Base-by-base conservation (phyloP, 1,139 yeast species). In the Yamadazyma pseudoaaseri region DNA sequence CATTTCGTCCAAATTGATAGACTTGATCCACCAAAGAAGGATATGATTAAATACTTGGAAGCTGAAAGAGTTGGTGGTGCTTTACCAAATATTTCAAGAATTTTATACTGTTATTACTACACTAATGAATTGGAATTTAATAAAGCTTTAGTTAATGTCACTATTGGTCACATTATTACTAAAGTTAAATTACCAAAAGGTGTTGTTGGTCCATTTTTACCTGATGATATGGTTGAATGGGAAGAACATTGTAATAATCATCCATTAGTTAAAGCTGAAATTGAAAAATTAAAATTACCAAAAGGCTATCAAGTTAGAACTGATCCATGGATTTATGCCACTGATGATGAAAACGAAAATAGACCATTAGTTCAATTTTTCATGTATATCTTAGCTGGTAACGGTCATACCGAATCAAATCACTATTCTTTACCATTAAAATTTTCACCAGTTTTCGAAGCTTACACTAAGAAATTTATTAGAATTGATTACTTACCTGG, bases 251-350 rank as follows among this genome's bases (percentile, higher is more conserved):
- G 81, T 47, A 51, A 60, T 47, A 51, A 59, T 22, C 83, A 82
- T 52, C 92, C 94, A 15, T 44, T 49, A 5, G 79, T 84, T 39
- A 45, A 55, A 39, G 84, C 79, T 16, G 86, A 81, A 56, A 65
- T 80, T 49, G 83, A 65, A 49, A 83, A 77, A 60, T 75, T 74
- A 70, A 75, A 68, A 51, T 73, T 74, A 52, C 87, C 81, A 51
- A 56, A 62, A 30, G 70, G 73, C 16, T 69, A 72, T 51, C 54
- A 73, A 31, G 79, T 86, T 33, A 76, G 82, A 53, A 75, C 72
- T 53, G 87, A 86, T 55, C 90, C 94, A 34, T 86, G 96, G 95
- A 86, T 86, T 71, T 86, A 86, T 56, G 96, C 95, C 48, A 81
- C 87, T 27, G 90, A 83, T 55, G 76, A 74, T 47, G 60, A 71